Evolutionary conservation across 2,329 filamentous ascomycete species (phyloP), one percentile per base, ranked within the genome.

Genomic region (Pezicula neosporulosa): DNA sequence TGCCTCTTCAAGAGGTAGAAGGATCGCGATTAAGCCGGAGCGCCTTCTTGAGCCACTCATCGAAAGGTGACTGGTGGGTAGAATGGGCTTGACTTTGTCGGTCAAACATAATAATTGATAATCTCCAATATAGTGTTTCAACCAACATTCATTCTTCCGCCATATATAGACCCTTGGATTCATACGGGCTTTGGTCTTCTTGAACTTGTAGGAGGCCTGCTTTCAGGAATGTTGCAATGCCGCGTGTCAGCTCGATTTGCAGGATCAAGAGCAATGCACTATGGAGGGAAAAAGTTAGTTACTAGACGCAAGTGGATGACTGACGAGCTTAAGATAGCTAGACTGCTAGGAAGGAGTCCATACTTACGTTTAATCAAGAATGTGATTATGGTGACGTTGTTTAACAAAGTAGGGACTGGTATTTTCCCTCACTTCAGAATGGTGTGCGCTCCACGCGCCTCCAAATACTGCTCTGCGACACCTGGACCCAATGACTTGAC

Each of bases 21-120:
- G 66, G 87, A 90, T 90, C 89, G 86, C 90, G 87, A 96, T 94
- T 96, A 96, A 97, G 92, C 92, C 91, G 92, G 92, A 96, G 91
- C 89, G 83, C 82, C 85, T 86, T 85, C 84, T 92, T 86, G 89
- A 85, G 83, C 80, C 83, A 78, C 77, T 76, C 74, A 73, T 82
- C 76, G 89, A 96, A 74, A 95, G 88, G 82, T 77, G 70, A 70
- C 73, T 77, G 84, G 83, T 87, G 89, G 86, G 84, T 96, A 88
- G 90, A 86, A 83, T 85, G 80, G 77, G 90, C 82, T 96, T 96
- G 92, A 96, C 90, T 96, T 90, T 89, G 89, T 67, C 63, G 66
- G 61, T 66, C 64, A 53, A 55, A 68, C 64, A 68, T 61, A 30
- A 19, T 35, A 10, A 44, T 7, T 7, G 15, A 39, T 16, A 13